A percentile compares a stretch with the other conserved stretches of the same genome.
Conservation (phyloP, 352 stramenopile genomes). For the Globisporangium yorkense region DNA sequence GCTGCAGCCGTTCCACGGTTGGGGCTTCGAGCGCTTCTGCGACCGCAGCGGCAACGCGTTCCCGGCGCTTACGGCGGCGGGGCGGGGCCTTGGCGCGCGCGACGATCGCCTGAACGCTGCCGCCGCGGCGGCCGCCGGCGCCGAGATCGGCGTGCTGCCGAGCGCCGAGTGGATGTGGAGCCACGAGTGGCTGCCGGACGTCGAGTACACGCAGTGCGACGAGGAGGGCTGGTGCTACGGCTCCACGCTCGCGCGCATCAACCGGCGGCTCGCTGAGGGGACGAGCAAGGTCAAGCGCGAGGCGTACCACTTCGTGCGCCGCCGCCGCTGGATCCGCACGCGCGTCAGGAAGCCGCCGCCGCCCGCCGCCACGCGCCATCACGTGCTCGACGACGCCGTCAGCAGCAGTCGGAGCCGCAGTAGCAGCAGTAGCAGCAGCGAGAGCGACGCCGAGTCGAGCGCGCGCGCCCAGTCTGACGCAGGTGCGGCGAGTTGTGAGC, state of each 20-base stretch:
- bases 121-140: slow-evolving; percentile 19
- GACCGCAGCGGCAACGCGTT: slow-evolving; percentile 76
- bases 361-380: background rate
- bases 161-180: slow-evolving; percentile 81
- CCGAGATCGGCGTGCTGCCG: slow-evolving; percentile 55
- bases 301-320: slow-evolving; percentile 76
- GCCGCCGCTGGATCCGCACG: slow-evolving; percentile 75
- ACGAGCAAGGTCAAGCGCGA: slow-evolving; percentile 69
- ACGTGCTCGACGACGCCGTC: background rate
- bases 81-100: slow-evolving; percentile 27
- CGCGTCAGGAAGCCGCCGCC: slow-evolving; percentile 51
- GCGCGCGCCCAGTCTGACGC: background rate
- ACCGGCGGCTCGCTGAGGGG: slow-evolving; percentile 68
- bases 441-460: background rate
- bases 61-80: slow-evolving; percentile 42
- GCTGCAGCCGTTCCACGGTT: slow-evolving; percentile 78
- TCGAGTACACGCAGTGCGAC: slow-evolving; percentile 78
- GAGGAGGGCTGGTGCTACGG: slow-evolving; percentile 85
- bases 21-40: slow-evolving; percentile 74
- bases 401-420: slow-evolving; percentile 1
- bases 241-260: slow-evolving; percentile 78
- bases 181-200: slow-evolving; percentile 65
- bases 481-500: background rate
- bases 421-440: slow-evolving; percentile 5
- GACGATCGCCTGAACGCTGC: slow-evolving; percentile 53